phyloP scores from a whole-genome alignment of 2,329 filamentous ascomycete genomes.

The Cadophora malorum region DNA sequence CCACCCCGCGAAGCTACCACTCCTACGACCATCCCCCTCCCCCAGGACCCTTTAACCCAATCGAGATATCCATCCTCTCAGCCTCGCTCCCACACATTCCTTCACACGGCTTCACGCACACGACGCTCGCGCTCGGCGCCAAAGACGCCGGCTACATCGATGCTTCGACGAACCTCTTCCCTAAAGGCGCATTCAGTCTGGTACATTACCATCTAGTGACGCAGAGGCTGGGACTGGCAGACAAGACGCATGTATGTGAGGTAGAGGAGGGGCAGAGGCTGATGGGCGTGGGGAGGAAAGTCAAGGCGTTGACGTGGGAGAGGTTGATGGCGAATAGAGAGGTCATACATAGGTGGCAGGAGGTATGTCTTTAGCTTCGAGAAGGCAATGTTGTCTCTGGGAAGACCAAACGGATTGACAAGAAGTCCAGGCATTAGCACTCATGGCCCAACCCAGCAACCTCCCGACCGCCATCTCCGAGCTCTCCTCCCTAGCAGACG shows the following conservation, averaged over 20 bases:
- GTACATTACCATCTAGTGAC: slow-evolving; percentile 78
- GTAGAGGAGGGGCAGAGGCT: slow-evolving; percentile 43
- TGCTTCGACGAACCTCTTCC: slow-evolving; percentile 83
- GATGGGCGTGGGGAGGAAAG: slow-evolving; percentile 64
- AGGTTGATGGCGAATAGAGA: slow-evolving; percentile 76
- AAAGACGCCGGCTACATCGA: slow-evolving; percentile 86
- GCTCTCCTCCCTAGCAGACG: slow-evolving; percentile 82
- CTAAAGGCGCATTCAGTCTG: slow-evolving; percentile 80
- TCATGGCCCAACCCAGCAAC: slow-evolving; percentile 87
- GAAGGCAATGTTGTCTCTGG: too few species aligned
- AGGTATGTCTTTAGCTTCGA: slow-evolving; percentile 60
- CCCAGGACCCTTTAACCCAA: slow-evolving; percentile 66
- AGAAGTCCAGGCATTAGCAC: slow-evolving; percentile 68
- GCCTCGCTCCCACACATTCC: slow-evolving; percentile 83
- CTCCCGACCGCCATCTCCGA: slow-evolving; percentile 79
- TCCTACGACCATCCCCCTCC: slow-evolving; percentile 71
- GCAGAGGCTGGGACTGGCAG: slow-evolving; percentile 64
- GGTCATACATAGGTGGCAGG: slow-evolving; percentile 82
- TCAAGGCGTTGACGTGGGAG: slow-evolving; percentile 76
- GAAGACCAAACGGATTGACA: not conserved
- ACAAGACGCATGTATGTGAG: slow-evolving; percentile 26
- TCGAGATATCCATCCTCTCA: slow-evolving; percentile 79
- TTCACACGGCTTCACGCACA: slow-evolving; percentile 78
- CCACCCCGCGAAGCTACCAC: slow-evolving; percentile 56
- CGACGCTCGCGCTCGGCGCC: slow-evolving; percentile 77